A percentile compares a stretch with the other conserved stretches of the same genome.
These are phyloP conservation scores for Acer saccharum DNA, from an alignment of 345 rosid genomes.

Conservation along the genomic window DNA sequence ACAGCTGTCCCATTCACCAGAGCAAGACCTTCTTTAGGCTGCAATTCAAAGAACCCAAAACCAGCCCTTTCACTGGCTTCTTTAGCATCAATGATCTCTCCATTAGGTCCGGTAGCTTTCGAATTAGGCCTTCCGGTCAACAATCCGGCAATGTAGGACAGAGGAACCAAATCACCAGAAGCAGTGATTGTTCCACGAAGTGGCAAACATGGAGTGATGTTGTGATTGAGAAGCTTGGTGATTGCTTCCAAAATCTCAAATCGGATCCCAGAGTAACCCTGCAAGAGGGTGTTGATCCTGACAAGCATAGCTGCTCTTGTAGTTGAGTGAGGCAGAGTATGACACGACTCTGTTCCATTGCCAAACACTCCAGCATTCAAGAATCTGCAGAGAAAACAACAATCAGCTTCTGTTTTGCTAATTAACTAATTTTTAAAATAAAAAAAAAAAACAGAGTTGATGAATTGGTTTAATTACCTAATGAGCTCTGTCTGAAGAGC, in stretches of 20 bases:
- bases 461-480: constrained; percentile 39
- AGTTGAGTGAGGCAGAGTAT: constrained; percentile 55
- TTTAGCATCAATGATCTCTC: constrained; percentile 45
- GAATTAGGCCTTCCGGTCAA: constrained; percentile 67
- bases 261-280: constrained; percentile 75
- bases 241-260: constrained; percentile 73
- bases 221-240: constrained; percentile 56
- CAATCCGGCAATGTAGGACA: constrained; percentile 72
- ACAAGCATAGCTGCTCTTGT: constrained; percentile 79
- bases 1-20: constrained; percentile 71
- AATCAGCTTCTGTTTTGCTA: too few relatives aligned
- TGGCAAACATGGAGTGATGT: constrained; percentile 73
- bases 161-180: constrained; percentile 71
- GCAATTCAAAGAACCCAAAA: constrained; percentile 52
- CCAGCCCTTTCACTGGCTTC: constrained; percentile 54
- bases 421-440: too few relatives aligned
- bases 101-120: constrained; percentile 53
- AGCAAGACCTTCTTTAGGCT: constrained; percentile 79
- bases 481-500: constrained; percentile 78
- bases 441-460: too few relatives aligned
- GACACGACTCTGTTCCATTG: constrained; percentile 46
- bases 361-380: constrained; percentile 77
- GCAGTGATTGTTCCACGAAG: constrained; percentile 77
- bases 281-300: constrained; percentile 73
- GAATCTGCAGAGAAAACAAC: constrained; percentile 39